Base-by-base conservation (phyloP, 345 rosid genomes). In the Arabis hirsuta region DNA sequence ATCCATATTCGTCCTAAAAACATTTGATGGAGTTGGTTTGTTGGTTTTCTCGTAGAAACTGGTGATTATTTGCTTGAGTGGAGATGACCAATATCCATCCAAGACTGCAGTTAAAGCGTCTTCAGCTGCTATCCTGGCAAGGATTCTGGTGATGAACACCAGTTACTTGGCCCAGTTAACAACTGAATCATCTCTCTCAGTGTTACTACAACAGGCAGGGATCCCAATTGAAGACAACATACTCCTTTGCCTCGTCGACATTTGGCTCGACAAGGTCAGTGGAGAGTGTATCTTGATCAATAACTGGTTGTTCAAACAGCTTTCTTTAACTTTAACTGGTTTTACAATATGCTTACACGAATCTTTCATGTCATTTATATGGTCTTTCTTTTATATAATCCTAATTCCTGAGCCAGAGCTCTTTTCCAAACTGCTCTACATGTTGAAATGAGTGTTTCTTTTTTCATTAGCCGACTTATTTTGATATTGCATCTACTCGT, bases 211-310 rank as follows among this genome's bases (percentile, higher is more conserved):
- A 87, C 96, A 85, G 76, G 86, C 94, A 43, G 90, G 96, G 71
- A 81, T 80, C 41, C 44, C 82, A 54, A 53, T 85, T 64, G 88
- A 87, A 72, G 98, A 91, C 53, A 90, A 80, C 58, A 70, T 90
- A 71, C 94, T 95, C 76, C 90, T 95, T 69, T 85, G 89, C 80
- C 84, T 95, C 44, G 86, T 84, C 55, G 99, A 95, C 83, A 74
- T 91, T 72, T 95, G 99, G 99, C 92, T 95, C 62, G 98, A 91
- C 86, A 90, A 86, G 98, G 99, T 95, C 65, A 62, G 88, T 63
- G 38, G 65, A 61, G 66, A 36, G 60, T 10, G 13, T 67, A 59
- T 32, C 53, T 52, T 52, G 55, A 41, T 42, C 46, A 12, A 48
- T 65, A 58, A 38, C n/a, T 46, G n/a, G 9, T 46, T 72, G 63